Conservation (phyloP, 129 eudicot species). For the Flaveria brownii region DNA sequence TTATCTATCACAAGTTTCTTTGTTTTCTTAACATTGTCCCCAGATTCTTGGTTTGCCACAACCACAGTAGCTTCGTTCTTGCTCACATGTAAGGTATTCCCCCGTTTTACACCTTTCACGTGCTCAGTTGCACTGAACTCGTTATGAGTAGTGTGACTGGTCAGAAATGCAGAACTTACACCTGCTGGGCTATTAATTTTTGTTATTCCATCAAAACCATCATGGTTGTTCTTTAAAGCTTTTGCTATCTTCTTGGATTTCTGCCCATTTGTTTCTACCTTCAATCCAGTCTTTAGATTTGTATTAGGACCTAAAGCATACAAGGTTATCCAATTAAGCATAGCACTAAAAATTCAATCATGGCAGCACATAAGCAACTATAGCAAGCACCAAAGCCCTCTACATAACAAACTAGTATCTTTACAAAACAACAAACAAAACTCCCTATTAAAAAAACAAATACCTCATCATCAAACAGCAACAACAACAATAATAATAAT, state of each 20-base stretch:
- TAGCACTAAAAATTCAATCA: conserved; percentile 14
- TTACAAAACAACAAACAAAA: neutral
- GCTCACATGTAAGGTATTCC: conserved; percentile 35
- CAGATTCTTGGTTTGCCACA: conserved; percentile 33
- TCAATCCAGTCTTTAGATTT: conserved; percentile 26
- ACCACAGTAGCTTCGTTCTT: conserved; percentile 39
- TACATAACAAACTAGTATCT: conserved; percentile 11
- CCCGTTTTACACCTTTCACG: conserved; percentile 31
- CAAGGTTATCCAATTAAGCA: conserved; percentile 19
- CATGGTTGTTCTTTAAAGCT: conserved; percentile 45
- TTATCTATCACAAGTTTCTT: conserved; percentile 43
- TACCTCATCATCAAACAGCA: neutral
- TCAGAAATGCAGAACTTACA: conserved; percentile 24
- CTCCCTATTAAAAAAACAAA: conserved; percentile 10
- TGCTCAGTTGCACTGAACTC: conserved; percentile 31
- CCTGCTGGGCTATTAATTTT: conserved; percentile 36
- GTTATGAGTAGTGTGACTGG: conserved; percentile 19
- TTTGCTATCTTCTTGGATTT: conserved; percentile 39
- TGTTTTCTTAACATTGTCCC: conserved; percentile 25
- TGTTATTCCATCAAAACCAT: conserved; percentile 31
- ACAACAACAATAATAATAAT: neutral
- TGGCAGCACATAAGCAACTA: conserved; percentile 9
- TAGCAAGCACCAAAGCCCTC: conserved; percentile 34
- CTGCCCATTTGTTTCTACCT: conserved; percentile 47
- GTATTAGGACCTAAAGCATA: conserved; percentile 32